Evolutionary conservation across 2,329 filamentous ascomycete species (phyloP).

Genomic region (Diaporthe eres): DNA sequence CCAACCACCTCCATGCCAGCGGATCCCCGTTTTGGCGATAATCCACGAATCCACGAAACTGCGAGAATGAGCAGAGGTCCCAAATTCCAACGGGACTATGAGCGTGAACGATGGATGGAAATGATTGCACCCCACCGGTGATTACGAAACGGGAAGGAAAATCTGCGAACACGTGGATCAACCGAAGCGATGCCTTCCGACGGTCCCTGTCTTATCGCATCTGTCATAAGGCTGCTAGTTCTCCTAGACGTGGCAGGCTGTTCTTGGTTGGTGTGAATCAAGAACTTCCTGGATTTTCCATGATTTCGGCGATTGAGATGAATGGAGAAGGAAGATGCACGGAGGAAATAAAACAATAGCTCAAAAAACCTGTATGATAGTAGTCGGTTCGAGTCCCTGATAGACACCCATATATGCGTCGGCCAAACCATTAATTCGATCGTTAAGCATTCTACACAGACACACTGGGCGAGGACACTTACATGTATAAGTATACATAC

Average conservation of each 20-base stretch:
- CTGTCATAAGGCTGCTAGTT: not conserved
- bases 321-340: conserved; percentile 2
- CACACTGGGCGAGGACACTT: not conserved
- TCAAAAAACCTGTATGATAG: conserved; percentile 18
- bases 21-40: conserved; percentile 13
- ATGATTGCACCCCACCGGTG: conserved; percentile 27
- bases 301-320: conserved; percentile 25
- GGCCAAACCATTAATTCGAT: conserved; percentile 8
- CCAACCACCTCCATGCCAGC: not conserved
- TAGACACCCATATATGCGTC: conserved; percentile 17
- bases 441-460: not conserved
- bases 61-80: not conserved
- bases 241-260: not conserved
- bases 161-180: not conserved
- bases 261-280: conserved; percentile 31
- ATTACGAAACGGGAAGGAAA: not conserved
- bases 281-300: conserved; percentile 20
- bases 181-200: not conserved
- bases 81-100: conserved; percentile 26
- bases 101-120: conserved; percentile 25
- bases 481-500: not conserved
- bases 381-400: not conserved
- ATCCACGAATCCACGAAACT: conserved; percentile 1
- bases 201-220: not conserved
- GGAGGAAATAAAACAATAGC: conserved; percentile 14